phyloP scores from a whole-genome alignment of 139 green algal species.

The Eudorina sp. region DNA sequence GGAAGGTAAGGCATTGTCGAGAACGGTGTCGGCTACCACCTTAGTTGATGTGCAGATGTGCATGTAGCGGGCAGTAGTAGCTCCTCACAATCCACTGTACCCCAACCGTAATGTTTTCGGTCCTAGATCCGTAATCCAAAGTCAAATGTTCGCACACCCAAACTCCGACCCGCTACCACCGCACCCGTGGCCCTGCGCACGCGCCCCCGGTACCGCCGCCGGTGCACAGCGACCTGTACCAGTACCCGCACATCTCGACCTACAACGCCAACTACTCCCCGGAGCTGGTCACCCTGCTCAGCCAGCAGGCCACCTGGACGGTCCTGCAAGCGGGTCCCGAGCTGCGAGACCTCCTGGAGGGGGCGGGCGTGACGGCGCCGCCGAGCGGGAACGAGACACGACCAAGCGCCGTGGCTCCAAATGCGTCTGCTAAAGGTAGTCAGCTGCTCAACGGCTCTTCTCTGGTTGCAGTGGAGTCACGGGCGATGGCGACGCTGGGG shows the following conservation, averaged over 20 bases:
- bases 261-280: conserved; percentile 50
- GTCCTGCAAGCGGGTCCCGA: conserved; percentile 49
- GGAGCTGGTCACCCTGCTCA: conserved; percentile 48
- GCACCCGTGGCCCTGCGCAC: too few species aligned
- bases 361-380: neutral
- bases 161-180: too few species aligned
- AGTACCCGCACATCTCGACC: conserved; percentile 53
- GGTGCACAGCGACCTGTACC: neutral
- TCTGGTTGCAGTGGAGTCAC: neutral
- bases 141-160: too few species aligned
- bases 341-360: conserved; percentile 41
- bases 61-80: too few species aligned
- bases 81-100: too few species aligned
- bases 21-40: too few species aligned
- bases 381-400: neutral
- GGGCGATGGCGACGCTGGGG: neutral
- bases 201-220: too few species aligned
- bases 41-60: too few species aligned
- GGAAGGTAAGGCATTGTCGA: conserved; percentile 31
- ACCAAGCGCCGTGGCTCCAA: neutral
- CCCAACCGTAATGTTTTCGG: too few species aligned
- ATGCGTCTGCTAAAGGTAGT: neutral
- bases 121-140: too few species aligned
- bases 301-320: conserved; percentile 52
- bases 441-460: neutral